Conservation (phyloP, 2,329 filamentous ascomycete species). For the Fusarium verticillioides region DNA sequence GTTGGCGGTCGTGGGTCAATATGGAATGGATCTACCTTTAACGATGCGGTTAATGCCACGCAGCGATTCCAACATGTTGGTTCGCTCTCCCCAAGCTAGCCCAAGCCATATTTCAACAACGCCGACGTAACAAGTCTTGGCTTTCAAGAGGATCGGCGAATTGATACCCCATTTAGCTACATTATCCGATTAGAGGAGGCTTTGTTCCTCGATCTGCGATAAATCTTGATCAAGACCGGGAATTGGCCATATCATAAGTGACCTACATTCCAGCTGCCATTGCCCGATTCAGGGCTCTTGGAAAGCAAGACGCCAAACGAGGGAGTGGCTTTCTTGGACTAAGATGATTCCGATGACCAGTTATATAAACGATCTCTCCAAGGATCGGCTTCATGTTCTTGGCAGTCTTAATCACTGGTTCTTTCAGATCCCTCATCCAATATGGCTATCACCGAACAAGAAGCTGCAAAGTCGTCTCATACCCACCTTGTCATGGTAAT, state of each 20-base stretch:
- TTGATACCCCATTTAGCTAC: neutral
- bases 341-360: neutral
- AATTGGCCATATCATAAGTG: neutral
- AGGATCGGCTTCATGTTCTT: neutral
- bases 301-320: neutral
- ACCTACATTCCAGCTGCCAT: neutral
- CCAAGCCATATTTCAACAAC: neutral
- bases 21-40: neutral
- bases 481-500: neutral
- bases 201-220: neutral
- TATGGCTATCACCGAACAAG: neutral
- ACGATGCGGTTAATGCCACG: neutral
- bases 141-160: too few species aligned
- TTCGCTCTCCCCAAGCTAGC: too few species aligned
- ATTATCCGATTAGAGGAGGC: too few species aligned
- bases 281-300: too few species aligned
- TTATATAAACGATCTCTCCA: neutral
- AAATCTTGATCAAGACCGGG: neutral
- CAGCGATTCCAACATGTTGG: neutral
- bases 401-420: neutral
- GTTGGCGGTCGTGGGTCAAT: neutral
- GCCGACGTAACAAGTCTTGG: neutral
- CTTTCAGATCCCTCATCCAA: too few species aligned
- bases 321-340: neutral
- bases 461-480: neutral